Evolutionary conservation across 345 rosid genomes (phyloP), one percentile per base, ranked within the genome.

Genomic region (Eucalyptus brandiana): DNA sequence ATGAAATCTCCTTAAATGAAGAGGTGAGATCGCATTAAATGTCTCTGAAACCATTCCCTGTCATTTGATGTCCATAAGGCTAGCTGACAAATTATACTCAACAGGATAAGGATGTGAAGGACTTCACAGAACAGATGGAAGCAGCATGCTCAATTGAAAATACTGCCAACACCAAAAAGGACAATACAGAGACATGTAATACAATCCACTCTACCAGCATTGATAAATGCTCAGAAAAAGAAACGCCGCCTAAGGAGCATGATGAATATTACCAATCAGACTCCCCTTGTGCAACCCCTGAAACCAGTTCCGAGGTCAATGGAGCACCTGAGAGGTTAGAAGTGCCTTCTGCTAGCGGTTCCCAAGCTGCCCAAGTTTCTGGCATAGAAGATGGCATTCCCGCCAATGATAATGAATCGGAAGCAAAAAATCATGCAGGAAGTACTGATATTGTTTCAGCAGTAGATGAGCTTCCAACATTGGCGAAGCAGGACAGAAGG

Each of bases 391-490:
- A 87, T 87, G 69, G 45, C 9, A 4, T 86, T 49, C 60, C 40
- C 11, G 14, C 65, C 12, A 72, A 67, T 28, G 92, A 88, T 42
- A 88, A 87, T n/a, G 89, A 88, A 89, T 34, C 67, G 24, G 92
- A 91, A 93, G 91, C 60, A 28, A 81, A 81, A 86, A 85, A 56
- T 81, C 45, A 89, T 51, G 88, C 86, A 48, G 88, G 88, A 89
- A 88, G 90, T 85, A 62, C 72, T 44, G 88, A 19, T 90, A 65
- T 56, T 80, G 49, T 88, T 60, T 56, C 85, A 53, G 90, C 89
- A 83, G 92, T 89, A 86, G 87, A 80, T 50, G 87, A 86, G 15
- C 83, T 76, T 76, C 83, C 83, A 72, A 72, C 83, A 37, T 37
- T 7, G 45, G 83, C 8, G 42, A 72, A 72, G 83, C 83, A 72